Evolutionary conservation across 2,329 filamentous ascomycete genomes (phyloP), one percentile per base, ranked within the genome.

Genomic region (Bipolaris gigantea): DNA sequence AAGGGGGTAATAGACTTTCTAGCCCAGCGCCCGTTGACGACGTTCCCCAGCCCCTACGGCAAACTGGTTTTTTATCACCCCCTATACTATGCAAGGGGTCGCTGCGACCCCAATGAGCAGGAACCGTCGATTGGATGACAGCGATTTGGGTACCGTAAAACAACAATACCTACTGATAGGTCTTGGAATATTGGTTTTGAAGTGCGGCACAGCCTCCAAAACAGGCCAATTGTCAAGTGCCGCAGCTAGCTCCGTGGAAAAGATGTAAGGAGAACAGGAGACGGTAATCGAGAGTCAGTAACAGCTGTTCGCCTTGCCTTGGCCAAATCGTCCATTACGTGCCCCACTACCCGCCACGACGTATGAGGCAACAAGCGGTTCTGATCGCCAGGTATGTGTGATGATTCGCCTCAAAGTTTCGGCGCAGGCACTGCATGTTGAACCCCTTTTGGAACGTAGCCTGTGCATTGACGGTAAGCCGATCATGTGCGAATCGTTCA

Each of bases 401-500:
- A 42, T 36, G 36, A 50, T 50, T 36, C 41, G 35, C 48, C 46
- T 13, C 51, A 54, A 50, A 43, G 34, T 41, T 54, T 36, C 51
- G 46, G 48, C 46, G 30, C 34, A 23, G 47, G 41, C 51, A 45
- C 30, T n/a, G 23, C 42, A 46, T 44, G 40, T 30, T 35, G 47
- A 27, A 50, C 34, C 41, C 34, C 51, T 43, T 34, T 40, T 44
- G 33, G 27, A 16, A 40, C 25, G 25, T 47, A 25, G 35, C 48
- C 36, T n/a, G 33, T 32, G 38, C 35, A 54, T 40, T 32, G 38
- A 45, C 32, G 34, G 38, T 50, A 45, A 54, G 51, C 51, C 48
- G 30, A 34, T 44, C 51, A 7, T 38, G 49, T 50, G 30, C 30
- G 41, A 40, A 49, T 41, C 25, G 39, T 38, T 34, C 34, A 8